Evolutionary conservation across 2,329 filamentous ascomycete species (phyloP), one percentile per base, ranked within the genome.

Genomic region (Aspergillus fijiensis): DNA sequence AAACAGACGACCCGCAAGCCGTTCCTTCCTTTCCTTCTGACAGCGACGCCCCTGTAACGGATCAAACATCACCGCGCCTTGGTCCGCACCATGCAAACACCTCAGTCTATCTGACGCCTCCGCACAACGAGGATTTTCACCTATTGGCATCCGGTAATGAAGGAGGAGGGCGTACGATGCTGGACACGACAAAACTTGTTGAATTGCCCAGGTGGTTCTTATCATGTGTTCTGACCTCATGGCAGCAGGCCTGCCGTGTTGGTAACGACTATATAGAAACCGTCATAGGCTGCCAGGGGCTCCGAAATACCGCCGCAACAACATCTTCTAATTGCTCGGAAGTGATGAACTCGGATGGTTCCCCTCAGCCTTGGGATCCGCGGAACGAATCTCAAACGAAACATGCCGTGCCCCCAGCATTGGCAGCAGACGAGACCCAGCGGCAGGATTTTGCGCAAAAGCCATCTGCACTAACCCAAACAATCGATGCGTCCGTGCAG

Each of bases 201-300:
- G 42, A 35, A 29, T 27, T 57, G 23, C 35, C 52, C n/a, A 54
- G 39, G 31, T 59, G 56, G 39, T 51, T 68, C 35, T 57, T 60
- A 21, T 49, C 45, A 12, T 54, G 53, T 51, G 49, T 68, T 55
- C 57, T 60, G 35, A 60, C 64, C 45, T 61, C 62, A 51, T 75
- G 69, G 69, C 73, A 75, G 72, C 73, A 70, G 71, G 72, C 60
- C 71, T 74, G 71, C 51, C 69, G 61, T 50, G 25, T 51, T 49
- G 64, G 62, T 39, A 61, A 51, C 21, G 60, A 52, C 27, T 59
- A 66, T 33, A 61, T 63, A 53, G 62, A 59, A 35, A 58, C 33
- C 48, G 49, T 59, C 23, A 56, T 55, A n/a, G 48, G n/a, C 11
- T 35, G 39, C 25, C 49, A 47, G 45, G 60, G 31, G 48, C 60